Base-by-base conservation (phyloP, 2,329 filamentous ascomycete species). In the Aotearoamyces nothofagi region DNA sequence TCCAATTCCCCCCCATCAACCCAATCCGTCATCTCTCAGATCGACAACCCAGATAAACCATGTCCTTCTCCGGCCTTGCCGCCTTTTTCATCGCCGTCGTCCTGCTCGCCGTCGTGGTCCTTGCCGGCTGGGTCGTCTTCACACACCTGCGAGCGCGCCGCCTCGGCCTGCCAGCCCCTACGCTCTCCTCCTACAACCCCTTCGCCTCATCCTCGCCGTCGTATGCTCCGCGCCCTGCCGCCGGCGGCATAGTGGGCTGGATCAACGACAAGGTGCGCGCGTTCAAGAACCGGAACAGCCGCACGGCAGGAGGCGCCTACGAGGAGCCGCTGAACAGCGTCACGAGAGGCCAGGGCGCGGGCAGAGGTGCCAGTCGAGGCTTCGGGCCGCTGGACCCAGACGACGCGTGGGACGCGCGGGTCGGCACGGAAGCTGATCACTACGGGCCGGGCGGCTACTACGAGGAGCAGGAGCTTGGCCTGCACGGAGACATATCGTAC, bases 371-470 rank as follows among this genome's bases (percentile, higher is more conserved):
- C 31, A 60, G 62, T 31, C 54, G 67, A 30, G 70, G 70, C 13
- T 75, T 78, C 49, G 71, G 74, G 2, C 61, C 72, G 4, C 63
- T 83, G 25, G 82, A 90, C 45, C 79, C 79, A 2, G 82, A 92
- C 48, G 80, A 86, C 46, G 80, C 81, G 2, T 92, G 83, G 83
- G 81, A 90, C 55, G 56, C 79, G 38, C 63, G 79, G 34, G 80
- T 92, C 4, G 79, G 78, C 33, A 63, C 72, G 41, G 80, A 86
- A 51, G 69, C 75, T 11, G 73, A 78, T 45, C 56, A 54, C 9
- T 73, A 75, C 47, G 68, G 67, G 2, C 55, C 58, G 2, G 59
- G 60, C 13, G 65, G 65, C 27, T 81, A 81, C 27, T 81, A 81
- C 51, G 81, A 87, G 49, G 78, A 82, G 54, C 71, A 79, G 46